Evolutionary conservation across 108 stramenopile species (phyloP), one percentile per base, ranked within the genome.

Genomic region (Nitzschia sp.): DNA sequence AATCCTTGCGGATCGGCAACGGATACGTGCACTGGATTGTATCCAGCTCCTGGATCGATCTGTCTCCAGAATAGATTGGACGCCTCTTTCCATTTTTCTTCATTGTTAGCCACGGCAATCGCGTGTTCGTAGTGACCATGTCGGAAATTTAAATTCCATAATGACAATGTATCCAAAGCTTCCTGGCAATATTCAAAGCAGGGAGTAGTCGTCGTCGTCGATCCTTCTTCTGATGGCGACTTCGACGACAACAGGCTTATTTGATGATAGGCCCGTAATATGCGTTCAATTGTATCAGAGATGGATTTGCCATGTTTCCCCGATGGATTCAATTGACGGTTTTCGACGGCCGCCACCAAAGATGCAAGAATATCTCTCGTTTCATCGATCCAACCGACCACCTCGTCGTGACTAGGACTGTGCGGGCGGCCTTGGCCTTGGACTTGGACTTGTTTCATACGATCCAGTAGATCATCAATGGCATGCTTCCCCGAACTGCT

Each of bases 21-120:
- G 17, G 67, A 68, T 16, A 79, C 65, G 59, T 73, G 72, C 34
- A 80, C 59, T 27, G 83, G 78, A 13, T 72, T 66, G 31, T 59
- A 74, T 34, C 73, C 80, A 34, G 48, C 69, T 11, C 76, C 70
- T 13, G 88, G 89, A 68, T 86, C 76, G 26, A 94, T 88, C 48
- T 89, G 88, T 30, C 54, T 45, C 60, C 66, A 71, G 65, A 89
- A 94, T 3, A 94, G 46, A 22, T 75, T 35, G 3, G 87, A 38
- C 17, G 92, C 88, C 45, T 84, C 77, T 31, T 79, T 69, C 84
- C 83, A 94, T 19, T 76, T 59, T 31, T 61, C 72, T 61, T 84
- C 85, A 16, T 72, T 82, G 38, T 71, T 74, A 3, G 84, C 84
- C 3, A 80, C 74, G 0, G 75, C 74, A 55, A 91, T 79, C 33